Evolutionary conservation across 768 basidiomycete species (phyloP).

Genomic region (Suillus ampliporus): DNA sequence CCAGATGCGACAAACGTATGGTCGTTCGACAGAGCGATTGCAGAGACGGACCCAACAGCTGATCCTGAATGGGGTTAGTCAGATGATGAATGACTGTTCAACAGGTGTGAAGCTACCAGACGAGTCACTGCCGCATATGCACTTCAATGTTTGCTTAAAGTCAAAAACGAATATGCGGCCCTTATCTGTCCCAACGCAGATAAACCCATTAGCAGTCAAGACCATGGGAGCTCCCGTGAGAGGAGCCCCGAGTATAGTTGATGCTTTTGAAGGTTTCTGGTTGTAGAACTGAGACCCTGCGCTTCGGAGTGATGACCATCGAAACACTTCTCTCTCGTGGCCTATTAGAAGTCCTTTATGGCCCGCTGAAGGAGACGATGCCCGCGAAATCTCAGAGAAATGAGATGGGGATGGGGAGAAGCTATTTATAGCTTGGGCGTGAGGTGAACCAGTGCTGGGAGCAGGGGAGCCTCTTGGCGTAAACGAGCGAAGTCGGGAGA

Average conservation of each 20-base stretch:
- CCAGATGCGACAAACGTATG: constrained; percentile 93
- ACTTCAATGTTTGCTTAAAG: constrained; percentile 84
- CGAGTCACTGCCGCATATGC: constrained; percentile 75
- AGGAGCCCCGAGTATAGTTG: constrained; percentile 63
- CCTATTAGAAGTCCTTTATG: constrained; percentile 26
- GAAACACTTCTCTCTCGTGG: constrained; percentile 64
- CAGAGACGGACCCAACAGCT: constrained; percentile 78
- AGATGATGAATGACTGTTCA: constrained; percentile 18
- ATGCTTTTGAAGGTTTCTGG: constrained; percentile 59
- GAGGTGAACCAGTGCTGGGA: constrained; percentile 47
- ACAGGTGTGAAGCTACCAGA: constrained; percentile 52
- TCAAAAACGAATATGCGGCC: constrained; percentile 87
- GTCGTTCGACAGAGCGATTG: constrained; percentile 89
- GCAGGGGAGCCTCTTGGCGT: constrained; percentile 53
- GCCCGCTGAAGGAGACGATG: constrained; percentile 58
- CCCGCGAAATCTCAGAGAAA: constrained; percentile 72
- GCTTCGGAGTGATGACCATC: constrained; percentile 72
- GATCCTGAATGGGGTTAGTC: constrained; percentile 50
- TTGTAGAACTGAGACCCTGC: constrained; percentile 63
- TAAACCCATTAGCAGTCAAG: constrained; percentile 82
- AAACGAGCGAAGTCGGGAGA: constrained; percentile 80
- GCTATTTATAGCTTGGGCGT: constrained; percentile 49
- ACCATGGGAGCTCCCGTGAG: constrained; percentile 75
- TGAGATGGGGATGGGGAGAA: constrained; percentile 65
- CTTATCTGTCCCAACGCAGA: constrained; percentile 85